Evolutionary conservation across 2,329 filamentous ascomycete genomes (phyloP).

Genomic region (Clonostachys chloroleuca): DNA sequence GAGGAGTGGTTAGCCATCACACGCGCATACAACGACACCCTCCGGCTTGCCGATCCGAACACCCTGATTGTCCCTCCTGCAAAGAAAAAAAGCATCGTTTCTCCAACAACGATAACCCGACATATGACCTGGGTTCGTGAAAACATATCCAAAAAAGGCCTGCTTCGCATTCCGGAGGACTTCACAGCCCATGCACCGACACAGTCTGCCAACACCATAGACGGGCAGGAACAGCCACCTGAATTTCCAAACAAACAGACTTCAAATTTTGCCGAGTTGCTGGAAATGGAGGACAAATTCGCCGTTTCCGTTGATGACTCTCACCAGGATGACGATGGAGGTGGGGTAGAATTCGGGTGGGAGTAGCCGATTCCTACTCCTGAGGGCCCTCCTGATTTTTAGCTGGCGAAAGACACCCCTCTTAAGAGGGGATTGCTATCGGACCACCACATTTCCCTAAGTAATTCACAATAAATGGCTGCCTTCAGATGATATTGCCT

Average conservation of each 20-base stretch:
- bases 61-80: conserved; percentile 52
- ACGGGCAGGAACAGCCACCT: not conserved
- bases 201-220: not conserved
- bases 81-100: conserved; percentile 56
- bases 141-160: conserved; percentile 59
- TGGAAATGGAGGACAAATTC: not conserved
- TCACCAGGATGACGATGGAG: not conserved
- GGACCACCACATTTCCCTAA: too few relatives aligned
- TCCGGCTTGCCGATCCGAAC: conserved; percentile 58
- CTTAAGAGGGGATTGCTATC: too few relatives aligned
- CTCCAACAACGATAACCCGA: conserved; percentile 61
- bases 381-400: too few relatives aligned
- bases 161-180: conserved; percentile 69
- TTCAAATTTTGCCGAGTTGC: not conserved
- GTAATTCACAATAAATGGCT: too few relatives aligned
- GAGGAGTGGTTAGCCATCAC: conserved; percentile 94
- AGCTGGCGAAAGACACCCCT: too few relatives aligned
- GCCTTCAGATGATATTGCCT: too few relatives aligned
- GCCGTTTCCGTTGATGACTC: not conserved
- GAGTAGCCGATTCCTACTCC: too few relatives aligned
- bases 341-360: not conserved
- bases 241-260: not conserved
- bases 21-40: conserved; percentile 66
- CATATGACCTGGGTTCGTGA: conserved; percentile 79
- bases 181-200: conserved; percentile 42